A percentile compares a stretch with the other conserved stretches of the same genome.
Conservation (phyloP, 805 yeast genomes). For the Wickerhamomyces ciferrii region DNA sequence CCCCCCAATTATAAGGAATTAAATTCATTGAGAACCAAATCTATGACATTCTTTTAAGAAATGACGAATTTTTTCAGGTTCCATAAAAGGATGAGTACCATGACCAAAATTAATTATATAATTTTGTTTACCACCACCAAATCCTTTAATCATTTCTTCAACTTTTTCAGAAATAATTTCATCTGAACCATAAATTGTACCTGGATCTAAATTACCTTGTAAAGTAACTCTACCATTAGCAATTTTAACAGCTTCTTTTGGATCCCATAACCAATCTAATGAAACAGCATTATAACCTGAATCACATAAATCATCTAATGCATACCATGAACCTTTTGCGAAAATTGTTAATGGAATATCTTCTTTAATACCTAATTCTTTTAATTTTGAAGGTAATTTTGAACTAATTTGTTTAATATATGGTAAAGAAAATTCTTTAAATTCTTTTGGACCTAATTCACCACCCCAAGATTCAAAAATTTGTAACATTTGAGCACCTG, state of each 20-base stretch:
- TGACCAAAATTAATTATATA: slow-evolving; percentile 96
- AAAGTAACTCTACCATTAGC: slow-evolving; percentile 73
- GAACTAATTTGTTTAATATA: slow-evolving; percentile 73
- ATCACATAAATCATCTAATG: slow-evolving; percentile 77
- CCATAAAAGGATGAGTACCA: slow-evolving; percentile 98
- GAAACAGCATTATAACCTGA: slow-evolving; percentile 86
- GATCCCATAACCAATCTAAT: slow-evolving; percentile 86
- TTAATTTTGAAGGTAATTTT: slow-evolving; percentile 61
- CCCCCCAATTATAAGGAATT: no score
- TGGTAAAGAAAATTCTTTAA: slow-evolving; percentile 84
- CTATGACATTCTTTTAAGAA: slow-evolving; percentile 87
- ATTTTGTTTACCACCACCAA: slow-evolving; percentile 89
- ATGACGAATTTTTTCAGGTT: slow-evolving; percentile 81
- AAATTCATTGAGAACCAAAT: slow-evolving; percentile 56
- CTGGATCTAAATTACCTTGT: slow-evolving; percentile 97
- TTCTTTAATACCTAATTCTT: slow-evolving; percentile 66
- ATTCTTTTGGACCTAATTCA: slow-evolving; percentile 87
- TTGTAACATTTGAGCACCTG: slow-evolving; percentile 98
- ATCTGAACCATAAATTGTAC: slow-evolving; percentile 84
- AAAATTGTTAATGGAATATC: slow-evolving; percentile 83
- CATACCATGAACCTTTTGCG: slow-evolving; percentile 97
- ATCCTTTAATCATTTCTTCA: slow-evolving; percentile 81
- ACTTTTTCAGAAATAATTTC: slow-evolving; percentile 78
- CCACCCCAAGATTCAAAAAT: slow-evolving; percentile 99
- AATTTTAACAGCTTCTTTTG: slow-evolving; percentile 75